These are phyloP conservation scores for Leptomonas pyrrhocoris DNA, from an alignment of 208 protist genomes.

Conservation along the genomic window DNA sequence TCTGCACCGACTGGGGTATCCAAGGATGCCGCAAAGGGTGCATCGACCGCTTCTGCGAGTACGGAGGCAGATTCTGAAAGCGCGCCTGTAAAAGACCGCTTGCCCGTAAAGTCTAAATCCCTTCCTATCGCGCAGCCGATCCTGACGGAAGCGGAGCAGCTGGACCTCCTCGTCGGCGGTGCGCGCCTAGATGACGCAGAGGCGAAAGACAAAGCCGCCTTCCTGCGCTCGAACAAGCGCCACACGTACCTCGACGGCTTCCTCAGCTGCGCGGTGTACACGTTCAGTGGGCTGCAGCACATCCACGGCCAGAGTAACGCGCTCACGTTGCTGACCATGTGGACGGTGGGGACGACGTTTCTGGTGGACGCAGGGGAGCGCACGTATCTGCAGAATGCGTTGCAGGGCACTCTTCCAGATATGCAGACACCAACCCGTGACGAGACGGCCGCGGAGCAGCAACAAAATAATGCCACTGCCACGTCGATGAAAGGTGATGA, in stretches of 20 bases:
- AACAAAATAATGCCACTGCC: background rate
- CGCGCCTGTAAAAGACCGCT: background rate
- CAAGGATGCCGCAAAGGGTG: background rate
- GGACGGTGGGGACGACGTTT: constrained; percentile 74
- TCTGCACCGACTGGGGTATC: background rate
- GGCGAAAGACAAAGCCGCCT: constrained; percentile 22
- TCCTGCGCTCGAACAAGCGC: constrained; percentile 56
- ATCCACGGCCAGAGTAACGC: constrained; percentile 76
- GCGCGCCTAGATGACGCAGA: constrained; percentile 39
- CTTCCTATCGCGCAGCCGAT: background rate
- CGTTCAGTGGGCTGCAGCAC: constrained; percentile 68
- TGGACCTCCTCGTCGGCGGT: constrained; percentile 58
- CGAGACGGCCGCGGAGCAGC: background rate
- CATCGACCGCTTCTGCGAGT: background rate
- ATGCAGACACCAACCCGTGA: background rate
- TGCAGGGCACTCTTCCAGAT: constrained; percentile 8
- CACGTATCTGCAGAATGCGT: constrained; percentile 44
- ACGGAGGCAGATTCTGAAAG: background rate
- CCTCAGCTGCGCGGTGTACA: constrained; percentile 59
- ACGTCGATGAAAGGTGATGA: too few species aligned
- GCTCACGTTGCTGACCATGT: constrained; percentile 74
- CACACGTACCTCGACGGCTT: constrained; percentile 64
- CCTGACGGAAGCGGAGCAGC: constrained; percentile 37
- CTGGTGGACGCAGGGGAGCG: constrained; percentile 66
- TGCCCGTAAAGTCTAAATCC: background rate